A percentile compares a stretch with the other conserved stretches of the same genome.
phyloP scores from a whole-genome alignment of 2,329 filamentous ascomycete species.

The Neonectria punicea region DNA sequence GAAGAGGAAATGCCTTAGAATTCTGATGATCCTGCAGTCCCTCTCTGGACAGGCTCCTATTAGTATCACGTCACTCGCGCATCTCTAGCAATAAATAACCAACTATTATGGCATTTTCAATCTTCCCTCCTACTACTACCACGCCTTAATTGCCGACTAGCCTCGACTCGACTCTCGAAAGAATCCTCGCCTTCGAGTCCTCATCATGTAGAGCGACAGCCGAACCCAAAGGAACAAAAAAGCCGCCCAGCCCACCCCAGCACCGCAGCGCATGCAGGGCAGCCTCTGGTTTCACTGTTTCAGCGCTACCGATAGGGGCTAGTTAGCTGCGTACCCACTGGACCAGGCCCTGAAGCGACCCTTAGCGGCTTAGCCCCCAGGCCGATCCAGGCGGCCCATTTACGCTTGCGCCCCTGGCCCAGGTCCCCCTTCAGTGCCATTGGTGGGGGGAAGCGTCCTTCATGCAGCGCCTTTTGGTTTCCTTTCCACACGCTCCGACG shows the following conservation, averaged over 20 bases:
- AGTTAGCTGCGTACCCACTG: neutral
- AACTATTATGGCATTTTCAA: neutral
- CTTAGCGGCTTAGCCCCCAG: constrained; percentile 6
- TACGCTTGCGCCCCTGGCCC: constrained; percentile 14
- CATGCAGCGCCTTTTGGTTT: constrained; percentile 3
- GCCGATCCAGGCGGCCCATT: constrained; percentile 33
- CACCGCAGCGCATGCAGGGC: neutral
- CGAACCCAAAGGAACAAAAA: neutral
- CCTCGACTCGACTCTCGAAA: neutral
- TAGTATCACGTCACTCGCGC: neutral
- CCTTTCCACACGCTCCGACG: neutral
- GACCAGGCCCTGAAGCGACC: constrained; percentile 4
- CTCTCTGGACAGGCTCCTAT: neutral
- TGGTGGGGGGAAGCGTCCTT: constrained; percentile 14
- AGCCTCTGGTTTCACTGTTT: constrained; percentile 36
- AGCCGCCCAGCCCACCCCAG: constrained; percentile 2
- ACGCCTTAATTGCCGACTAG: neutral
- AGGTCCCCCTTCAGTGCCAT: constrained; percentile 9
- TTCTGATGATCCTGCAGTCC: neutral
- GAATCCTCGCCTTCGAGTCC: neutral
- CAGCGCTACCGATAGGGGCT: constrained; percentile 27
- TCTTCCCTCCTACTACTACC: neutral
- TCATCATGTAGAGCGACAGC: neutral
- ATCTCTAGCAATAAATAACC: neutral
- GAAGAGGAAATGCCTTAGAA: neutral